phyloP scores from a whole-genome alignment of 805 yeast species.

The Candida takata region DNA sequence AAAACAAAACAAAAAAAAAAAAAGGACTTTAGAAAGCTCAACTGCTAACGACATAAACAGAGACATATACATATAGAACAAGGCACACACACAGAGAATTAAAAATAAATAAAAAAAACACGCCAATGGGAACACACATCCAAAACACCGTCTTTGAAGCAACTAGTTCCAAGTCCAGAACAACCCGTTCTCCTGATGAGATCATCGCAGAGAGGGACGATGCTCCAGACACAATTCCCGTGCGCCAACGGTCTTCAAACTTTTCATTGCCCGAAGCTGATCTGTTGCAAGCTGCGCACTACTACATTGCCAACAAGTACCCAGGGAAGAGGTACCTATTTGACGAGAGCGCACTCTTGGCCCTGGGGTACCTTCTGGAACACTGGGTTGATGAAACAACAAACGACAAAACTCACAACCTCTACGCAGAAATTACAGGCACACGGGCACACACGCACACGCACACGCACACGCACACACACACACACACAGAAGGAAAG shows the following conservation, averaged over 20 bases:
- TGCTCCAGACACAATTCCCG: constrained; percentile 13
- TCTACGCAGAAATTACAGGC: constrained; percentile 7
- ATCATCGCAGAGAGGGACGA: constrained; percentile 1
- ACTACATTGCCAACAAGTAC: constrained; percentile 22
- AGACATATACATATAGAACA: too few species aligned
- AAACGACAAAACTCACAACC: not conserved
- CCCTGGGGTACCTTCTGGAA: constrained; percentile 31
- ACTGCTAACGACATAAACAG: too few species aligned
- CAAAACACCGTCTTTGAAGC: not conserved
- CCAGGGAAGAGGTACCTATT: constrained; percentile 23
- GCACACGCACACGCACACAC: not conserved
- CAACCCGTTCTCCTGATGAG: constrained; percentile 1
- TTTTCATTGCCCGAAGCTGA: constrained; percentile 21
- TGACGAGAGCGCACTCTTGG: constrained; percentile 32
- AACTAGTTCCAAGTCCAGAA: not conserved
- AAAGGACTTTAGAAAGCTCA: too few species aligned
- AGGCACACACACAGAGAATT: too few species aligned
- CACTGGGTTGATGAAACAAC: constrained; percentile 28
- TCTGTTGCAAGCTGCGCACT: constrained; percentile 29
- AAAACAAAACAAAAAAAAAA: too few species aligned
- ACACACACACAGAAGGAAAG: not conserved
- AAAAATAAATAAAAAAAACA: too few species aligned
- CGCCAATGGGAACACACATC: not conserved
- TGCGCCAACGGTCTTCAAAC: constrained; percentile 9
- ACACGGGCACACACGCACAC: not conserved